Evolutionary conservation across 306 rosid genomes (phyloP).

Genomic region (Glycine tomentella): DNA sequence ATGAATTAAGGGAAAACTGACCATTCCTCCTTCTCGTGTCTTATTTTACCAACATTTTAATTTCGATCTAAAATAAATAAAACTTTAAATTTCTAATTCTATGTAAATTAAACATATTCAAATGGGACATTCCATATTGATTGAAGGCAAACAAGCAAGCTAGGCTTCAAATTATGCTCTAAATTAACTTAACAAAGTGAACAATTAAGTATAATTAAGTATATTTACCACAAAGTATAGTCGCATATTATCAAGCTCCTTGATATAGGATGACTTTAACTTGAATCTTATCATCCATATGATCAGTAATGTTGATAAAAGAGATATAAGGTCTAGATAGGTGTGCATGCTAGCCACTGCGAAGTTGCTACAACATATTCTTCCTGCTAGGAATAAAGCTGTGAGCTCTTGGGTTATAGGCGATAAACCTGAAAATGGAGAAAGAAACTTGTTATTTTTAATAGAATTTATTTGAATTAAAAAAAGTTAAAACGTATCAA

Average conservation of each 20-base stretch:
- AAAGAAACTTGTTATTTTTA: not conserved
- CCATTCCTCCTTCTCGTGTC: no score
- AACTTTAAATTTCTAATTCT: not conserved
- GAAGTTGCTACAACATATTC: slow-evolving; percentile 48
- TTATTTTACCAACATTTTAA: no score
- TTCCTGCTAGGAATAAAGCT: slow-evolving; percentile 57
- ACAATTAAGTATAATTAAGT: not conserved
- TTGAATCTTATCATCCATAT: slow-evolving; percentile 72
- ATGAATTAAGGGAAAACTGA: no score
- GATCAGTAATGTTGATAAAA: slow-evolving; percentile 61
- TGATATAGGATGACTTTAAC: slow-evolving; percentile 70
- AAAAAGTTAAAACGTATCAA: no score
- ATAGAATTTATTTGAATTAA: not conserved
- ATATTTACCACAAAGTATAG: slow-evolving; percentile 65
- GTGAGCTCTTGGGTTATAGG: slow-evolving; percentile 81
- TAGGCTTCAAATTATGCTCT: not conserved
- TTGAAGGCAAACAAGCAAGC: not conserved
- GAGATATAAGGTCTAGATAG: slow-evolving; percentile 54
- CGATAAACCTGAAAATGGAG: slow-evolving; percentile 64
- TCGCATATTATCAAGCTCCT: slow-evolving; percentile 72
- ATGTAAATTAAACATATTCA: not conserved
- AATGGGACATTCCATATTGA: not conserved
- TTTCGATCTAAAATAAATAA: not conserved
- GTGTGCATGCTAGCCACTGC: slow-evolving; percentile 42
- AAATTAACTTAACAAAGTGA: not conserved